phyloP scores from a whole-genome alignment of 768 basidiomycete genomes.

The Hemileccinum impolitum region DNA sequence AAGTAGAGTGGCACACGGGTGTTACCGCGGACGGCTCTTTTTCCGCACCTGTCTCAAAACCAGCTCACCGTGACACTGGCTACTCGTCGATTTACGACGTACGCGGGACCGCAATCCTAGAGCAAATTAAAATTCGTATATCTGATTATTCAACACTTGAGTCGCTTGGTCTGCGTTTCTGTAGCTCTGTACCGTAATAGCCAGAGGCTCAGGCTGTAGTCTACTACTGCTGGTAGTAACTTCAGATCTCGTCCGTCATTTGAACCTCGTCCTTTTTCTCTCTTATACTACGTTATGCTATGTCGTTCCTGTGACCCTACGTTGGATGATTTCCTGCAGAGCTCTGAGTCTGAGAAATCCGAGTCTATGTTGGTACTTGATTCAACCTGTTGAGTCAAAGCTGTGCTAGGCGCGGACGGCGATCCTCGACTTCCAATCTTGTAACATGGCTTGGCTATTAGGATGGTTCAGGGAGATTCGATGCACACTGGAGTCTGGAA shows the following conservation, averaged over 20 bases:
- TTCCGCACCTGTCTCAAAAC: too few relatives aligned
- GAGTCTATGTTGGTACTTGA: conserved; percentile 89
- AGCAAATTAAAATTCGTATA: too few relatives aligned
- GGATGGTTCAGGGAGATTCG: conserved; percentile 76
- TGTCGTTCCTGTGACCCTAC: conserved; percentile 67
- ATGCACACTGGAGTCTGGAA: conserved; percentile 66
- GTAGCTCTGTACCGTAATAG: conserved; percentile 78
- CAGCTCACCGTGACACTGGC: too few relatives aligned
- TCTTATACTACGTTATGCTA: too few relatives aligned
- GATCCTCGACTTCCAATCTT: conserved; percentile 37
- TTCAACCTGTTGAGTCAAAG: conserved; percentile 71
- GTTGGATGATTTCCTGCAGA: conserved; percentile 63
- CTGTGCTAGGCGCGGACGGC: conserved; percentile 32
- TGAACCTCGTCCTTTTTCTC: background rate
- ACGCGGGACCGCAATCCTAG: too few relatives aligned
- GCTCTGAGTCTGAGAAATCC: conserved; percentile 83
- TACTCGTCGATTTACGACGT: too few relatives aligned
- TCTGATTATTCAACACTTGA: too few relatives aligned
- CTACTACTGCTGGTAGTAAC: too few relatives aligned
- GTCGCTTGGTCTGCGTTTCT: conserved; percentile 66
- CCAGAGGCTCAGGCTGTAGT: too few relatives aligned
- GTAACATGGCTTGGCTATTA: conserved; percentile 83
- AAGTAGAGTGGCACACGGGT: too few relatives aligned
- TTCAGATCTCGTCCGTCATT: too few relatives aligned
- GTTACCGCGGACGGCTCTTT: too few relatives aligned